These are phyloP conservation scores for Stylosanthes scabra DNA, from an alignment of 331 rosid species.

Conservation along the genomic window DNA sequence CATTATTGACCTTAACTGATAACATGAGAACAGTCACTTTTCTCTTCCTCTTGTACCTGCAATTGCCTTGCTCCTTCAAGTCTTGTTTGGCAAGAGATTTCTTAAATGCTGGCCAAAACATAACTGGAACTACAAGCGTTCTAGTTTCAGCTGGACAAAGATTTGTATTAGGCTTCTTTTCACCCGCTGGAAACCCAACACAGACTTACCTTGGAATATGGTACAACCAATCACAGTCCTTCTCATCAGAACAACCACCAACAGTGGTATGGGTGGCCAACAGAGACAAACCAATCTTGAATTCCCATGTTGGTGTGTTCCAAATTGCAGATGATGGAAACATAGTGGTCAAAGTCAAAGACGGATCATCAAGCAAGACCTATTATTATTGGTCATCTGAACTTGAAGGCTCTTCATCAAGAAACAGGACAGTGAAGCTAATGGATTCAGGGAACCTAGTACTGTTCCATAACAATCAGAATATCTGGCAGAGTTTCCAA, in stretches of 20 bases:
- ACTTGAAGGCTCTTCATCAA: neutral
- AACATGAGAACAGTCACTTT: neutral
- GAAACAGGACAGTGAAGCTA: constrained; percentile 40
- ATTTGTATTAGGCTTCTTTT: constrained; percentile 37
- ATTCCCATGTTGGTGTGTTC: constrained; percentile 38
- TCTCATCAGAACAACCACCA: neutral
- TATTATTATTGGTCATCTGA: constrained; percentile 46
- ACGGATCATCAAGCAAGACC: neutral
- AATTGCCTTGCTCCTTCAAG: neutral
- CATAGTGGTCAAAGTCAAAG: constrained; percentile 36
- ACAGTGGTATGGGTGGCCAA: constrained; percentile 42
- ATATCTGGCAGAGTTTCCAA: constrained; percentile 66
- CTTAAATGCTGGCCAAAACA: neutral
- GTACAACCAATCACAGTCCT: neutral
- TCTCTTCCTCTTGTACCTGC: neutral
- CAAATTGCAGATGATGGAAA: constrained; percentile 60
- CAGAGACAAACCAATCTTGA: constrained; percentile 50
- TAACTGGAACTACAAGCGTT: neutral
- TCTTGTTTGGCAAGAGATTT: neutral
- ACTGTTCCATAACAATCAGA: constrained; percentile 21
- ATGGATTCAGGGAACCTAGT: constrained; percentile 69
- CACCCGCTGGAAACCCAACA: neutral
- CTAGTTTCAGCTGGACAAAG: constrained; percentile 36
- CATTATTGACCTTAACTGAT: neutral
- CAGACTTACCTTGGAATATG: neutral